Conservation (phyloP, 2,329 filamentous ascomycete genomes). For the Aspergillus eucalypticola region DNA sequence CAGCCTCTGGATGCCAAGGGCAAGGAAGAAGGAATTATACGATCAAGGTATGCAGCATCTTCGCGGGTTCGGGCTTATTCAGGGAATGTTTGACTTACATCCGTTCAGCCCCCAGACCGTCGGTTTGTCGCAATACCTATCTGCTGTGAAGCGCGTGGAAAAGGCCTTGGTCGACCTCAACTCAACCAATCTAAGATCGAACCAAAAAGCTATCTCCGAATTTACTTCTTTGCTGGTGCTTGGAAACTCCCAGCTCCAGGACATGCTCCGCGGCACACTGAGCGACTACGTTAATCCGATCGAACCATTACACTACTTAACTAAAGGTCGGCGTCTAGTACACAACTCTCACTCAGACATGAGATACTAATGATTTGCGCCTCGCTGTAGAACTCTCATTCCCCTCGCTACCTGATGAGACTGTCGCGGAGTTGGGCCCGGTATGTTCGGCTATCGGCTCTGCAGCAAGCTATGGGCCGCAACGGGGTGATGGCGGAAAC, state of each 20-base stretch:
- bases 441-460: constrained; percentile 74
- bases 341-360: neutral
- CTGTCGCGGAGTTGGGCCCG: constrained; percentile 71
- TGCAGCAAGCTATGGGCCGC: constrained; percentile 56
- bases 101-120: constrained; percentile 68
- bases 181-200: constrained; percentile 85
- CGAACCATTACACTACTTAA: constrained; percentile 89
- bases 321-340: constrained; percentile 63
- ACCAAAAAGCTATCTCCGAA: constrained; percentile 83
- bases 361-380: constrained; percentile 33
- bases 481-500: constrained; percentile 59
- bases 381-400: constrained; percentile 63
- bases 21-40: constrained; percentile 87
- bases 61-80: neutral
- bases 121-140: constrained; percentile 80
- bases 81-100: neutral
- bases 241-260: constrained; percentile 80
- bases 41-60: constrained; percentile 61
- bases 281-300: constrained; percentile 76
- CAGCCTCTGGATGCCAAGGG: constrained; percentile 92
- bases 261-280: constrained; percentile 76
- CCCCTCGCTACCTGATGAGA: constrained; percentile 75
- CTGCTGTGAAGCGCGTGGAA: constrained; percentile 83
- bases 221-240: constrained; percentile 74
- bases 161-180: constrained; percentile 82